Conservation (phyloP, 75 land plant genomes). For the Pseudotsuga menziesii region DNA sequence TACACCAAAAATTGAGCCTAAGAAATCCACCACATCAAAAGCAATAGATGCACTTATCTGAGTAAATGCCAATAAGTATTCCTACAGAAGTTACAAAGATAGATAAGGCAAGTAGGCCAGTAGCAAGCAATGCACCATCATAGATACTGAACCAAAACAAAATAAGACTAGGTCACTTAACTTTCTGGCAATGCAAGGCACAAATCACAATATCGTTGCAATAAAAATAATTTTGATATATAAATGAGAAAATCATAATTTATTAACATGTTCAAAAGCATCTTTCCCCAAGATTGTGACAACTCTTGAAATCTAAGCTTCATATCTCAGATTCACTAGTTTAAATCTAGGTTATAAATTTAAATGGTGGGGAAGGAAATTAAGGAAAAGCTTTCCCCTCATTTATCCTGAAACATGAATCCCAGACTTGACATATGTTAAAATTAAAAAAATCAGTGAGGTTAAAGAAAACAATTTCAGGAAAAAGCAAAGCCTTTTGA, state of each 20-base stretch:
- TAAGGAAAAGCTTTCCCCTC: neutral
- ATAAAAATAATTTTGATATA: neutral
- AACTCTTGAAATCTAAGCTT: neutral
- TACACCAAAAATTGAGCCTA: too few species aligned
- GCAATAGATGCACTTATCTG: too few species aligned
- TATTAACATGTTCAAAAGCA: neutral
- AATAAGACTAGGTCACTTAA: too few species aligned
- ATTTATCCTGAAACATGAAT: neutral
- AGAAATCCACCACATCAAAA: too few species aligned
- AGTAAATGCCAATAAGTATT: too few species aligned
- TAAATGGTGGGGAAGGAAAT: neutral
- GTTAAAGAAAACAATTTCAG: neutral
- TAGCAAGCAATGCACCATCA: too few species aligned
- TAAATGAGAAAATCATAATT: neutral
- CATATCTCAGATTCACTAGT: neutral
- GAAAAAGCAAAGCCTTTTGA: neutral
- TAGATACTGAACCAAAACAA: too few species aligned
- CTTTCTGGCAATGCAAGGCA: too few species aligned
- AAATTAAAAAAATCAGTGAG: neutral
- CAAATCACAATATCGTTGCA: too few species aligned
- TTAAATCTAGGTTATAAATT: neutral
- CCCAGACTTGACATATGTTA: neutral
- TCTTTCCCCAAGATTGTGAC: neutral
- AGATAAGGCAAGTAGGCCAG: too few species aligned
- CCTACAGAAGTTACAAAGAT: too few species aligned